phyloP scores from a whole-genome alignment of 768 basidiomycete species.

The Collybia sp. region DNA sequence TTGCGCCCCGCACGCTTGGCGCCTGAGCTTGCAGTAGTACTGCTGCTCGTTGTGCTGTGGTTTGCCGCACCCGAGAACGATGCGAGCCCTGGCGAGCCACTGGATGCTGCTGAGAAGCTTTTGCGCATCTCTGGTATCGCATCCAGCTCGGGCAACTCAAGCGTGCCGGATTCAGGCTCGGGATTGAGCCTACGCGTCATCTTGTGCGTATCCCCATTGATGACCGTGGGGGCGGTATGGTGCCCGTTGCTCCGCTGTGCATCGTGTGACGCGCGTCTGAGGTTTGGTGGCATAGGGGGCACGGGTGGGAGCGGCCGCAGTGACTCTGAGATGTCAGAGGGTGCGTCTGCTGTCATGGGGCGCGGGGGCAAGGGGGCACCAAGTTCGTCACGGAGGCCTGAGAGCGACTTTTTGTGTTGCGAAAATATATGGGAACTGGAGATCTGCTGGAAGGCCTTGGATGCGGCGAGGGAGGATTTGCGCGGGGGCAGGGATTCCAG shows the following conservation, averaged over 20 bases:
- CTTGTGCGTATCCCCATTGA: no score
- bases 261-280: constrained; percentile 7
- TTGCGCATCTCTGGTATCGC: no score
- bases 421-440: constrained; percentile 3
- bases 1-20: constrained; percentile 20
- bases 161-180: no score
- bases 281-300: constrained; percentile 7
- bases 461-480: constrained; percentile 2
- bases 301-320: constrained; percentile 6
- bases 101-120: no score
- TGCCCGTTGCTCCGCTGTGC: constrained; percentile 12
- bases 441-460: constrained; percentile 8
- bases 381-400: neutral
- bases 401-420: constrained; percentile 1
- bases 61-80: constrained; percentile 11
- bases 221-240: constrained; percentile 1
- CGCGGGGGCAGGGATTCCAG: neutral
- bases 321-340: neutral
- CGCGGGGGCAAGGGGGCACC: constrained; percentile 2
- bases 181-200: no score
- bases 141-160: no score
- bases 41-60: constrained; percentile 13
- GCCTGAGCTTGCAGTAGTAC: constrained; percentile 22
- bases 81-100: constrained; percentile 7
- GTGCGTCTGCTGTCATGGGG: constrained; percentile 6